Base-by-base conservation (phyloP, 768 basidiomycete species). In the Russula brevipes region DNA sequence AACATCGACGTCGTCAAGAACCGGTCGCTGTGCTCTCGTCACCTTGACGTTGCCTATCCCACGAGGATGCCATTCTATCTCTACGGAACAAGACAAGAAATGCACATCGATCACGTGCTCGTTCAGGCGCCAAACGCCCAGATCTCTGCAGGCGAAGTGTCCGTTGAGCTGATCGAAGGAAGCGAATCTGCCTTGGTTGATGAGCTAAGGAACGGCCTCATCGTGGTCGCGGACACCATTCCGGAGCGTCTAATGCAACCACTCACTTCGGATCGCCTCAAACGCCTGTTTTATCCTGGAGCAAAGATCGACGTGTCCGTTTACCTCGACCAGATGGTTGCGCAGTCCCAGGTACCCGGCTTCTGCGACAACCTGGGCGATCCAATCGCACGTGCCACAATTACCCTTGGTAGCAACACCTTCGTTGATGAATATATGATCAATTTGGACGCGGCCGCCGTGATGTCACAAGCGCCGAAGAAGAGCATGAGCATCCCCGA, bases 11-110 rank as follows among this genome's bases (percentile, higher is more conserved):
- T 76, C 60, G 52, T 79, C 54, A 73, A 71, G 60, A 68, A 76
- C 36, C 67, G 70, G 5, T 64, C 71, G 7, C 68, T 79, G 5
- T 59, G 65, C 35, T 70, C 73, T 24, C 65, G 66, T 24, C 68
- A 69, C 61, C 72, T 74, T 35, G 73, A 74, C 41, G n/a, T 58
- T 12, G 70, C 72, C 44, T 76, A 77, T 16, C 69, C 72, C 41
- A 59, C 63, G 17, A 61, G 57, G 42, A 76, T 73, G 66, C 77
- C 76, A 5, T 80, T 80, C 71, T 78, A 77, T 65, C 64, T 80
- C 19, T 80, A 77, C 51, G 76, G 78, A 30, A 72, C 72, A 7
- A 10, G 47, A 4, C 49, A 60, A 46, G 67, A 75, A 47, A 52
- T 59, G 33, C 72, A 76, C 68, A 68, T 80, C 55, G 76, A 77